phyloP scores from a whole-genome alignment of 1,139 yeast species.

The Debaryomyces fabryi region DNA sequence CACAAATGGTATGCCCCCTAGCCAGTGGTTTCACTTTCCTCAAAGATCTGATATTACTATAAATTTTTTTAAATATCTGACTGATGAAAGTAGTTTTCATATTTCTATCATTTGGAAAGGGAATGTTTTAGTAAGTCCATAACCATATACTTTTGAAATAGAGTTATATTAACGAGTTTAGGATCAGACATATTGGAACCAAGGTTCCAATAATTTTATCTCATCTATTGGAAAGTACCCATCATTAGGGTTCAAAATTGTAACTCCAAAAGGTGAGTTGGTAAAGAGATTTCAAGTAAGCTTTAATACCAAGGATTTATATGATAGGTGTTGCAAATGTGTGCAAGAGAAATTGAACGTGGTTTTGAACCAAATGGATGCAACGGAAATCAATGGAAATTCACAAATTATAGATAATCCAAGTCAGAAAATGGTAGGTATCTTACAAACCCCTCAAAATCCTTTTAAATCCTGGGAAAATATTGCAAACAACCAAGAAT shows the following conservation, averaged over 20 bases:
- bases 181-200: slow-evolving; percentile 19
- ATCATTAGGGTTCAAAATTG: slow-evolving; percentile 28
- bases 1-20: neutral
- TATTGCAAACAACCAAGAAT: neutral
- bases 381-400: neutral
- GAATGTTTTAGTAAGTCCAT: slow-evolving; percentile 21
- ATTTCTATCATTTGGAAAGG: slow-evolving; percentile 25
- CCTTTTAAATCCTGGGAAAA: neutral
- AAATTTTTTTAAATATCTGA: slow-evolving; percentile 16
- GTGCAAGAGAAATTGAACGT: slow-evolving; percentile 4
- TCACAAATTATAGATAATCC: slow-evolving; percentile 4
- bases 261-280: slow-evolving; percentile 21
- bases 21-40: slow-evolving; percentile 30
- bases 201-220: slow-evolving; percentile 15
- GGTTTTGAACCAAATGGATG: slow-evolving; percentile 1
- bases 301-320: slow-evolving; percentile 14
- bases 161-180: slow-evolving; percentile 13
- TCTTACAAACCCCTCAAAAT: neutral
- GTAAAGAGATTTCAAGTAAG: slow-evolving; percentile 25
- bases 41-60: slow-evolving; percentile 28
- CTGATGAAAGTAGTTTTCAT: slow-evolving; percentile 13
- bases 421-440: neutral
- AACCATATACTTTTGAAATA: too few relatives aligned
- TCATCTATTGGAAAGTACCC: slow-evolving; percentile 26
- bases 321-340: slow-evolving; percentile 15